Conservation (phyloP, 306 rosid genomes). For the cucumber (Cucumis sativus) region Cucumber_9930_V3 NC_026659.2:26457501-26458000, state of each 20-base stretch:
- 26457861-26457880: neutral
- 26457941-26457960: slow-evolving; percentile 36
- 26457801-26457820: slow-evolving; percentile 4
- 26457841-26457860: neutral
- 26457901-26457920: slow-evolving; percentile 2
- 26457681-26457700: neutral
- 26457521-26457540: neutral
- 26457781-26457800: neutral
- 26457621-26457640: neutral
- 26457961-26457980: slow-evolving; percentile 31
- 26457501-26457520: neutral
- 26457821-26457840: slow-evolving; percentile 3
- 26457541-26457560: neutral
- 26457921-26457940: slow-evolving; percentile 37
- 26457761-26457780: neutral
- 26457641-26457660: neutral
- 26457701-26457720: neutral
- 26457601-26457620: neutral
- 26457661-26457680: neutral
- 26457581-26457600: neutral
- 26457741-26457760: neutral
- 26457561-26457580: neutral
- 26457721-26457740: neutral
- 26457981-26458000: slow-evolving; percentile 31
- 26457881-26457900: neutral